Base-by-base conservation (phyloP, 306 rosid genomes). In the Fagus crenata region DNA sequence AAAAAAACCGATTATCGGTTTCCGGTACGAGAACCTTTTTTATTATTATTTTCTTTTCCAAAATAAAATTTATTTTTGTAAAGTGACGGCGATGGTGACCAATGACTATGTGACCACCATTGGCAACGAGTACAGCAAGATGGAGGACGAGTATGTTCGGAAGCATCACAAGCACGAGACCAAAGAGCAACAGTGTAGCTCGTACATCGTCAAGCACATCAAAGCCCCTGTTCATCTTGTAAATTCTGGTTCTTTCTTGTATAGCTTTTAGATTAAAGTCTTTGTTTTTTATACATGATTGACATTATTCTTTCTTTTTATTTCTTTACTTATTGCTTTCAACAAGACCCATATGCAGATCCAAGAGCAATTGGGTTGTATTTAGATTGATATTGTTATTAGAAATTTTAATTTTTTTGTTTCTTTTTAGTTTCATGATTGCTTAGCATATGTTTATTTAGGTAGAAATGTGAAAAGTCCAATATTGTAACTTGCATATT, bases 201-300 rank as follows among this genome's bases (percentile, higher is more conserved):
- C 96, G 41, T 87, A 88, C 5, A 90, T 93, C 32, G 85, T 91
- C 84, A 86, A 90, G 86, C 94, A 88, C 83, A 93, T 93, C 84
- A 93, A 65, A 53, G 98, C 98, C 5, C 98, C 94, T 2, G 86
- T 90, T 77, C 91, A 83, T 84, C 89, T 93, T 63, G 96, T 93
- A 83, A 33, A 75, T 35, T 46, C 69, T 59, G 67, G 67, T 11
- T 69, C 37, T 63, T 31, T 79, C 51, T 74, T 18, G 13, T n/a
- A n/a, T 22, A 22, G 28, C 28, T 22, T 22, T 22, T 22, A 22
- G 28, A 22, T 22, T 22, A 22, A 22, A 22, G 28, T 22, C 28
- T 22, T 22, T 22, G 28, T 22, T 22, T 22, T 22, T 22, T 22
- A 22, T 22, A 56, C 32, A 15, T 0, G 31, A 4, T 56, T 2